These are phyloP conservation scores for Ganoderma meredithae DNA, from an alignment of 1,284 basidiomycete species.

Conservation along the genomic window DNA sequence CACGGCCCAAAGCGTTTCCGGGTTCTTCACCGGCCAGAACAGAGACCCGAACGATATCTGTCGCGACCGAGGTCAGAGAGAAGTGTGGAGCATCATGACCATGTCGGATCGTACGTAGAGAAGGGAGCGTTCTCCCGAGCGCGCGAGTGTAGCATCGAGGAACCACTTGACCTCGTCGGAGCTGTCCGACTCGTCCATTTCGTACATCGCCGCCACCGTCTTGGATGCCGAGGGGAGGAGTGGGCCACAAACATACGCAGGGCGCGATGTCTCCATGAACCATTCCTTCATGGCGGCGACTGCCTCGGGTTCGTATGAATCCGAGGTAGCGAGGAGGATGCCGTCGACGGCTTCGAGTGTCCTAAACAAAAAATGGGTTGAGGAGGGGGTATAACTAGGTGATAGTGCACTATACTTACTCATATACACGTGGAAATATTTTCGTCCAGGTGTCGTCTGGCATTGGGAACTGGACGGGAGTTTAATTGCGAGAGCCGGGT, in stretches of 20 bases:
- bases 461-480: neutral
- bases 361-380: conserved; percentile 2
- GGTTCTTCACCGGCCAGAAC: conserved; percentile 26
- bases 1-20: conserved; percentile 24
- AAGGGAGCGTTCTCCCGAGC: conserved; percentile 22
- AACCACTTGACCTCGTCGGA: conserved; percentile 20
- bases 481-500: neutral
- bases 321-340: conserved; percentile 24
- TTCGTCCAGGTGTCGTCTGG: neutral
- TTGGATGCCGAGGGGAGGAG: conserved; percentile 15
- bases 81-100: neutral
- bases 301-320: conserved; percentile 32
- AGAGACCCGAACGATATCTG: conserved; percentile 33
- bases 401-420: neutral
- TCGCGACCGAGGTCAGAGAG: neutral
- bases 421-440: neutral
- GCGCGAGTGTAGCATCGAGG: conserved; percentile 23
- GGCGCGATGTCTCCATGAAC: conserved; percentile 23
- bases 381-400: neutral
- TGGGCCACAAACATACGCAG: conserved; percentile 26
- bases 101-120: conserved; percentile 24
- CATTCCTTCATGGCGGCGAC: conserved; percentile 22
- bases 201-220: neutral
- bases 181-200: conserved; percentile 20
- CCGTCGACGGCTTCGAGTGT: conserved; percentile 25